These are phyloP conservation scores for Ceratobasidium sp. DNA, from an alignment of 1,284 basidiomycete species.

Conservation along the genomic window DNA sequence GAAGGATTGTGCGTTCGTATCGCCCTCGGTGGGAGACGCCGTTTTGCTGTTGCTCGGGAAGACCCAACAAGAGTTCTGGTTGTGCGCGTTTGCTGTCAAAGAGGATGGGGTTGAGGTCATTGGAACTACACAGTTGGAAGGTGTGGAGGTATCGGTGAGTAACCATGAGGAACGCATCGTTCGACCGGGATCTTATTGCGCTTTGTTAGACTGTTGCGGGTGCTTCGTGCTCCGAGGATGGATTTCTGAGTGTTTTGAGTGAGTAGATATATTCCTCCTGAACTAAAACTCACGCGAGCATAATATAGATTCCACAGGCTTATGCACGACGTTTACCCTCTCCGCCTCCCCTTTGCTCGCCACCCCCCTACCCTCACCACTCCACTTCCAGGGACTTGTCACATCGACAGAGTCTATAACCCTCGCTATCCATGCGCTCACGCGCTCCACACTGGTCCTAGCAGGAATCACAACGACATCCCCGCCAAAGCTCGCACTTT, in stretches of 20 bases:
- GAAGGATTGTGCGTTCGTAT: neutral
- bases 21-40: neutral
- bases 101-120: neutral
- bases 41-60: neutral
- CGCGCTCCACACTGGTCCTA: conserved; percentile 7
- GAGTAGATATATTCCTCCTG: neutral
- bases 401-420: neutral
- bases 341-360: neutral
- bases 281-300: neutral
- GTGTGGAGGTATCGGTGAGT: conserved; percentile 31
- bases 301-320: conserved; percentile 21
- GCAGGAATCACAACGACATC: conserved; percentile 17
- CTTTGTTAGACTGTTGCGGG: conserved; percentile 6
- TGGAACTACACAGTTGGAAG: conserved; percentile 9
- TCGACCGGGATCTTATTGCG: neutral
- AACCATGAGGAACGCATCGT: too few relatives aligned
- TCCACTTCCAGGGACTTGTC: conserved; percentile 25
- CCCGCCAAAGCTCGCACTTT: conserved; percentile 32
- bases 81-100: neutral
- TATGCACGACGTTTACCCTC: conserved; percentile 27
- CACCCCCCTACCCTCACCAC: conserved; percentile 21
- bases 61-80: neutral
- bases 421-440: conserved; percentile 27
- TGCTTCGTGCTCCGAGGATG: conserved; percentile 21
- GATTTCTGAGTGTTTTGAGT: conserved; percentile 29